Evolutionary conservation across 371 early-diverging fungal genomes (phyloP).

Genomic region (Apophysomyces variabilis): DNA sequence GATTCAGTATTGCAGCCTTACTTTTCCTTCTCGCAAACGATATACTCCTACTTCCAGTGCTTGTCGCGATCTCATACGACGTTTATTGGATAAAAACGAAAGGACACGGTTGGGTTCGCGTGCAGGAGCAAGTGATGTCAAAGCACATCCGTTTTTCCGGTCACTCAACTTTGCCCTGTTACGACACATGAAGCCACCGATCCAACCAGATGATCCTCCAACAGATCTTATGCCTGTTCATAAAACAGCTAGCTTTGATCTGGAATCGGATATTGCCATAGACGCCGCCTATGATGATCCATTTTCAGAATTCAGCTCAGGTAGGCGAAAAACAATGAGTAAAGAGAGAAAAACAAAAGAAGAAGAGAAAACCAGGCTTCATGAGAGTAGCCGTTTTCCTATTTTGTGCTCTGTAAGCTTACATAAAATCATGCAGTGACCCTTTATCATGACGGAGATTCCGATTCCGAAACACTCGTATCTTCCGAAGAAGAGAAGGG

Average conservation of each 20-base stretch:
- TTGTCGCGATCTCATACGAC: slow-evolving; percentile 78
- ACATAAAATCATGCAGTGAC: slow-evolving; percentile 10
- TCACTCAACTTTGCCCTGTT: slow-evolving; percentile 91
- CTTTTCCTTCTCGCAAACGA: slow-evolving; percentile 19
- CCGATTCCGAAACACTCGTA: slow-evolving; percentile 29
- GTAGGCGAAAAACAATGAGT: slow-evolving; percentile 24
- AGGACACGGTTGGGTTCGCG: slow-evolving; percentile 83
- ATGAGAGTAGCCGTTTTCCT: not conserved
- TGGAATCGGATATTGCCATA: slow-evolving; percentile 36
- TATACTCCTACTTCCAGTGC: slow-evolving; percentile 26
- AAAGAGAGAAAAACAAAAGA: not conserved
- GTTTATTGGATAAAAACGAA: slow-evolving; percentile 87
- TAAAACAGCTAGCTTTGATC: slow-evolving; percentile 70
- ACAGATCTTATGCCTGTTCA: slow-evolving; percentile 55
- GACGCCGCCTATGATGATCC: slow-evolving; percentile 55
- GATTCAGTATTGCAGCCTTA: slow-evolving; percentile 58
- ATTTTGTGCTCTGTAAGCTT: not conserved
- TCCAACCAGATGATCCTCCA: slow-evolving; percentile 67
- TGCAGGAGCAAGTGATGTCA: slow-evolving; percentile 96
- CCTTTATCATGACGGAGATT: slow-evolving; percentile 29
- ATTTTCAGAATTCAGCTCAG: slow-evolving; percentile 70
- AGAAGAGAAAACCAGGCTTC: slow-evolving; percentile 8
- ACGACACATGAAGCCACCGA: slow-evolving; percentile 88
- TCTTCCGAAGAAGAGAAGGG: slow-evolving; percentile 5
- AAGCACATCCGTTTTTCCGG: slow-evolving; percentile 92